Evolutionary conservation across 2,329 filamentous ascomycete species (phyloP).

Genomic region (Gnomoniopsis smithogilvyi): DNA sequence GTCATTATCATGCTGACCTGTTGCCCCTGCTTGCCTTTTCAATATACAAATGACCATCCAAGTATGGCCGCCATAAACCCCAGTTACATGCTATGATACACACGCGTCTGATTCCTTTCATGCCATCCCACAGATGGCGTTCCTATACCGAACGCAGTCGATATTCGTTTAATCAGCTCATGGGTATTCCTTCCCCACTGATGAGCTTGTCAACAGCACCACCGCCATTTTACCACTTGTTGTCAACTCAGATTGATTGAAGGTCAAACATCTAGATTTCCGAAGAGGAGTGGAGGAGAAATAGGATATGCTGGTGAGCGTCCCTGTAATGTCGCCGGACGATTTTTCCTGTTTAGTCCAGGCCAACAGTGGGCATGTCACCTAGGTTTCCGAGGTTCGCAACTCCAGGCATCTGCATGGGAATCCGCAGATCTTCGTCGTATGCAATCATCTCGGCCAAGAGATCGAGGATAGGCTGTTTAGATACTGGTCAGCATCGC

Average conservation of each 20-base stretch:
- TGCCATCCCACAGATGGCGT: background rate
- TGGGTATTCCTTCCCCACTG: background rate
- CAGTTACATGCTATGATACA: slow-evolving; percentile 8
- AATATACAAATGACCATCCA: slow-evolving; percentile 12
- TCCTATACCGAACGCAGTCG: background rate
- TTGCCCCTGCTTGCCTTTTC: slow-evolving; percentile 7
- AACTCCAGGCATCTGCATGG: slow-evolving; percentile 29
- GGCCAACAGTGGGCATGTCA: slow-evolving; percentile 49
- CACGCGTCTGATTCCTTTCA: background rate
- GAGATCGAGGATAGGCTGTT: slow-evolving; percentile 89
- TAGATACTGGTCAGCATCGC: background rate
- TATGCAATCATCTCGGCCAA: slow-evolving; percentile 97
- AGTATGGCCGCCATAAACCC: slow-evolving; percentile 5
- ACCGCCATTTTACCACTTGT: background rate
- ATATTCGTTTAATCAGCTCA: background rate
- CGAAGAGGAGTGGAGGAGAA: slow-evolving; percentile 7
- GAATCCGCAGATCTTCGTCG: slow-evolving; percentile 69
- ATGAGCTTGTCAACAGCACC: background rate
- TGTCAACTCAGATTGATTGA: background rate
- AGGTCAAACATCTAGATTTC: background rate
- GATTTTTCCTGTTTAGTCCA: slow-evolving; percentile 41
- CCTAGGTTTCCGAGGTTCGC: slow-evolving; percentile 33
- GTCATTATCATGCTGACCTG: background rate
- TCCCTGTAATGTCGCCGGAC: background rate
- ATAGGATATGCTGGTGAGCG: background rate